Base-by-base conservation (phyloP, 1,139 yeast species). In the Diutina ranongensis region DNA sequence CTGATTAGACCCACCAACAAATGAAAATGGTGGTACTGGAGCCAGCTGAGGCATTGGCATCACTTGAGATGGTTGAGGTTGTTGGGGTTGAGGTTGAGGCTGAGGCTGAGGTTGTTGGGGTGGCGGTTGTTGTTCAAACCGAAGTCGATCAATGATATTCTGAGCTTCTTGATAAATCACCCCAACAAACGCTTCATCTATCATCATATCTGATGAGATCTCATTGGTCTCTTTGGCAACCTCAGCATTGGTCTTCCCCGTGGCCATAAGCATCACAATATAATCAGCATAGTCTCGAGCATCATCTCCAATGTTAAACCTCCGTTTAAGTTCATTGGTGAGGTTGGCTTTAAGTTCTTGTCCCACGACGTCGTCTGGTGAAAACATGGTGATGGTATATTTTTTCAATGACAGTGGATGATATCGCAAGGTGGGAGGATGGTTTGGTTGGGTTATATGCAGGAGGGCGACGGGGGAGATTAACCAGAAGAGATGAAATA, bases 281-380 rank as follows among this genome's bases (percentile, higher is more conserved):
- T 78, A 87, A 58, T 87, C 95, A 15, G 95, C 86, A 38, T 84
- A 83, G 57, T 83, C 87, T 44, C 70, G 77, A 31, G 86, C 79
- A 58, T 86, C 94, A 50, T 83, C 94, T 7, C 42, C 42, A 1
- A 38, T 10, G 20, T 38, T 38, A 15, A 15, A 38, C 10, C 42
- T 16, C 9, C 42, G 42, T 27, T 38, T 31, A 16, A 38, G 20
- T 25, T 38, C 42, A 12, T 4, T 8, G 32, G 42, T 38, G 15
- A 38, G 32, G 32, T 38, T 38, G 13, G n/a, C 9, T 13, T 38
- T 38, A 32, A 38, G 42, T 32, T 38, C 42, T 25, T 38, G 42
- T 20, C 42, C 42, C 42, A 38, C 42, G 22, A 25, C 13, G 16
- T 38, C 42, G 13, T 38, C 42, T 19, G 42, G 42, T 9, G 42